Percentiles rank a stretch among this genome's conserved stretches.
phyloP scores from a whole-genome alignment of 768 basidiomycete species.

The Sistotremastrum suecicum region DNA sequence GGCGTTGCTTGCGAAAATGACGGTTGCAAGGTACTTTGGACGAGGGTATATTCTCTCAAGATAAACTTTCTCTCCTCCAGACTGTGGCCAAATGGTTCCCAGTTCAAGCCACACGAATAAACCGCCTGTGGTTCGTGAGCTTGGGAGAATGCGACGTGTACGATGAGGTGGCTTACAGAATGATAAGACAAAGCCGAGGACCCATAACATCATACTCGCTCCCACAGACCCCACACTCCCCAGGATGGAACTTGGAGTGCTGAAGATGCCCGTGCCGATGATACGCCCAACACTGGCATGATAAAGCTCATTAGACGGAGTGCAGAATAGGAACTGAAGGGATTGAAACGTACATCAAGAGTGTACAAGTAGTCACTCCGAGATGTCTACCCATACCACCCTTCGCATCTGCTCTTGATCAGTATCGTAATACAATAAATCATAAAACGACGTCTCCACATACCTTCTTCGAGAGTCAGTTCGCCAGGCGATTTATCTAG shows the following conservation, averaged over 20 bases:
- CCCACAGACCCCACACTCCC: constrained; percentile 42
- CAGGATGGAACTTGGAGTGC: constrained; percentile 46
- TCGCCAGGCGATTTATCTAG: constrained; percentile 25
- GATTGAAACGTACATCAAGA: constrained; percentile 28
- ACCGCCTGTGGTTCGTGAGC: constrained; percentile 12
- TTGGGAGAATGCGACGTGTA: too few relatives aligned
- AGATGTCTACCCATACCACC: constrained; percentile 47
- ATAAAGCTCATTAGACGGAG: background rate
- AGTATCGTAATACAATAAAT: background rate
- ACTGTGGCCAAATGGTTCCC: constrained; percentile 49
- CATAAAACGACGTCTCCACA: background rate
- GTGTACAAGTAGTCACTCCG: constrained; percentile 41
- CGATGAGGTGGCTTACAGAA: constrained; percentile 17
- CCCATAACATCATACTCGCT: constrained; percentile 50
- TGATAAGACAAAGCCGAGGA: constrained; percentile 43
- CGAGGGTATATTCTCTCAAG: constrained; percentile 38
- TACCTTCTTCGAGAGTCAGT: constrained; percentile 37
- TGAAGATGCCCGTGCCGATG: constrained; percentile 54
- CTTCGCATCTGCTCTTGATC: constrained; percentile 23
- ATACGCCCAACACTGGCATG: constrained; percentile 32
- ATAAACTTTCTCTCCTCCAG: constrained; percentile 51
- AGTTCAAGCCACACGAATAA: constrained; percentile 52
- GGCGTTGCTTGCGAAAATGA: constrained; percentile 33
- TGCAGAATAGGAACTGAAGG: background rate
- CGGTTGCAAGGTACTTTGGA: constrained; percentile 33